Conservation (phyloP, 768 basidiomycete species). For the Leucocoprinus leucothites region DNA sequence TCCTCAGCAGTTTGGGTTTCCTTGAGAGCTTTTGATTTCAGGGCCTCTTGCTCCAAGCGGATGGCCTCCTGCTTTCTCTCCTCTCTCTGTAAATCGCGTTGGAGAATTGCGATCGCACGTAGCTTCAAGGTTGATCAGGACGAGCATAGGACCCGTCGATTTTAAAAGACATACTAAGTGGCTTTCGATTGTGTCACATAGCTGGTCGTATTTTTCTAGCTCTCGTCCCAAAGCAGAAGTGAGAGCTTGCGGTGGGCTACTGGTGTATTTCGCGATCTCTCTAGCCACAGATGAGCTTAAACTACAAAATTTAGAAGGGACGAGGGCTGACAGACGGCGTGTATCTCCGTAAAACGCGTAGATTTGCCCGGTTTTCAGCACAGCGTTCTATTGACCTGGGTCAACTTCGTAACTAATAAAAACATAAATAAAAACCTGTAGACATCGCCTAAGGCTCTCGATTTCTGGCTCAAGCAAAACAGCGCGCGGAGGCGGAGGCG, state of each 20-base stretch:
- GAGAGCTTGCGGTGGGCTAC: slow-evolving; percentile 62
- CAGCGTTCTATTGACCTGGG: slow-evolving; percentile 44
- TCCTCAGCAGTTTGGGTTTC: slow-evolving; percentile 1
- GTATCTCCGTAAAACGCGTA: slow-evolving; percentile 68
- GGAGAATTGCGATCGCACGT: slow-evolving; percentile 67
- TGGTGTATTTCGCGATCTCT: slow-evolving; percentile 53
- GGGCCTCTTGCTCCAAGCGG: slow-evolving; percentile 17
- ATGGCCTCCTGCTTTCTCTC: slow-evolving; percentile 31
- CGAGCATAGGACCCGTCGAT: slow-evolving; percentile 1
- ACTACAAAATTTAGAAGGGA: background rate
- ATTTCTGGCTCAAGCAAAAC: slow-evolving; percentile 64
- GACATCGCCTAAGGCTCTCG: slow-evolving; percentile 48
- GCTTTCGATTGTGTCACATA: slow-evolving; percentile 76
- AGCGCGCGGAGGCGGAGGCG: slow-evolving; percentile 45
- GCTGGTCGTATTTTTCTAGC: slow-evolving; percentile 75
- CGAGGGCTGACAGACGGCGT: slow-evolving; percentile 52
- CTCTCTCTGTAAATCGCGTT: slow-evolving; percentile 65
- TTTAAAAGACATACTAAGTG: slow-evolving; percentile 48
- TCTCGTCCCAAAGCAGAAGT: slow-evolving; percentile 67
- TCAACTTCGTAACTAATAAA: background rate
- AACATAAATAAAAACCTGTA: slow-evolving; percentile 41
- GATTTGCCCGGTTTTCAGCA: slow-evolving; percentile 68
- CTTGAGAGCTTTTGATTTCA: slow-evolving; percentile 26
- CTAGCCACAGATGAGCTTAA: slow-evolving; percentile 29
- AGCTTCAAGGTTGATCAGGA: slow-evolving; percentile 31